These are phyloP conservation scores for Chytridium lagenaria DNA, from an alignment of 371 early-diverging fungal genomes.

Conservation along the genomic window DNA sequence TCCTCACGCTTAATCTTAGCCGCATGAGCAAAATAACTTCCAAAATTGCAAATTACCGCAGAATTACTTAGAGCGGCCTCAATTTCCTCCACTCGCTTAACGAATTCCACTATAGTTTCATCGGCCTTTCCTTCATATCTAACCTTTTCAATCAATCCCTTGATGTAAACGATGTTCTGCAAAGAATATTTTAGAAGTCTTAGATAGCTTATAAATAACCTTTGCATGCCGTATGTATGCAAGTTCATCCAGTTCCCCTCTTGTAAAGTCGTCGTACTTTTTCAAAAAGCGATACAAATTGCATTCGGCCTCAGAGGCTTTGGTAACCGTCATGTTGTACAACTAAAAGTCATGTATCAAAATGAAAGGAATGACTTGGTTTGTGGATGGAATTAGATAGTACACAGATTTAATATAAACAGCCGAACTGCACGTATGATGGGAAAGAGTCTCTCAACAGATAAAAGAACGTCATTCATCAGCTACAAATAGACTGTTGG, in stretches of 20 bases:
- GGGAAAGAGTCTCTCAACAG: no score
- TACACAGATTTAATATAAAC: no score
- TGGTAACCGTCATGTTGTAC: no score
- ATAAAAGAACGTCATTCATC: no score
- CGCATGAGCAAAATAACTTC: neutral
- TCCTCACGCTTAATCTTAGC: neutral
- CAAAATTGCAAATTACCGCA: neutral
- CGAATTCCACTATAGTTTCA: neutral
- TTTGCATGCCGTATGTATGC: neutral
- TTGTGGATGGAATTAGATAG: no score
- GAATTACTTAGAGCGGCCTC: neutral
- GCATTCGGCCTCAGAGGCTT: no score
- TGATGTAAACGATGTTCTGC: conserved; percentile 12
- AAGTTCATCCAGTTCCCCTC: neutral
- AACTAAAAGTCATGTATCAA: no score
- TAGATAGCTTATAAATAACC: neutral
- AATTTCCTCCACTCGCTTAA: neutral
- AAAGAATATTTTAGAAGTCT: neutral
- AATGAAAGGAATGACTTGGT: no score
- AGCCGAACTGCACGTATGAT: no score
- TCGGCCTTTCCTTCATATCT: neutral
- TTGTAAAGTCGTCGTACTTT: neutral
- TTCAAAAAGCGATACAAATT: neutral
- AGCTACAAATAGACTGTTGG: no score
- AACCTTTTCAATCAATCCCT: conserved; percentile 1